Base-by-base conservation (phyloP, 345 rosid species). In the Eutrema yunnanense region DNA sequence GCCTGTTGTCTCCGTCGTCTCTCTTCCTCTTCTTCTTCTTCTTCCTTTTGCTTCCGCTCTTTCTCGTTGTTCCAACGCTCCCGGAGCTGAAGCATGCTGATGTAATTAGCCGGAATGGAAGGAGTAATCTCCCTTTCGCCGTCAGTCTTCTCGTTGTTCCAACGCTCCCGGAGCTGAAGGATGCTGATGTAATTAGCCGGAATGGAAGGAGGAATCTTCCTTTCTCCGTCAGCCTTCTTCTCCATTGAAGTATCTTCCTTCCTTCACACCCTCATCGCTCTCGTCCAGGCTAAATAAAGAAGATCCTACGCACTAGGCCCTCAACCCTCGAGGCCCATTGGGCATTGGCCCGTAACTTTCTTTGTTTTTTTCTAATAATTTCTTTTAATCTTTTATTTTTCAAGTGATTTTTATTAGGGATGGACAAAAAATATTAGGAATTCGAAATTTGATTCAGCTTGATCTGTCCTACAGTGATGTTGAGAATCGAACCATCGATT, bases 121-220 rank as follows among this genome's bases (percentile, higher is more conserved):
- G 79, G 52, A 61, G 9, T 2, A 7, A 9, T 48, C 60, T 40
- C 69, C 48, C 43, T 33, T 56, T 54, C 40, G 65, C 42, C 19
- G 50, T 9, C 52, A 27, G 1, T 43, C 26, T 32, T 62, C 47
- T 76, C 71, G 2, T 54, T 47, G 47, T 16, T 27, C 79, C 79
- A 76, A 13, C 79, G 75, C 65, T 69, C 71, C 61, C 43, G 36
- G 5, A 76, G 79, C 7, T 76, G 52, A 48, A 32, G 44, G 65
- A 76, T 76, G 52, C 60, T 76, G 30, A 76, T 8, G 79, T 76
- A 76, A 0, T 69, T 69, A 29, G 52, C 54, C 9, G 79, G 75
- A 47, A 76, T 9, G 9, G 38, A 38, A 62, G 79, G 52, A 61
- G 9, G 3, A 7, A 9, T 48, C 60, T 40, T 76, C 48, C 43